Conservation (phyloP, 257 asterid species). For the Ballota nigra region DNA sequence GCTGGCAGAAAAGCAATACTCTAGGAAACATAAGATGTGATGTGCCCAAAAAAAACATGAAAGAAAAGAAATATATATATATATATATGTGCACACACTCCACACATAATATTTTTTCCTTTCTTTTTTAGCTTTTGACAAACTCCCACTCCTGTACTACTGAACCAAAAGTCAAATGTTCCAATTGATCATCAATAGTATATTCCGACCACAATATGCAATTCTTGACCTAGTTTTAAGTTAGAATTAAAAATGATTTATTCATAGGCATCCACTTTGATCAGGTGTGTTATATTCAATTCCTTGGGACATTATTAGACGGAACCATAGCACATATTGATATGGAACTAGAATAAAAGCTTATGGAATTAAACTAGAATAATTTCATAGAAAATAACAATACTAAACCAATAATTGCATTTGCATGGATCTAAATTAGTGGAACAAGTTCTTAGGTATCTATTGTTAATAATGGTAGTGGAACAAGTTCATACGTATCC, state of each 20-base stretch:
- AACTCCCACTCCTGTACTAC: not conserved
- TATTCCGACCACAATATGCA: conserved; percentile 9
- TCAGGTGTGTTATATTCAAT: conserved; percentile 1
- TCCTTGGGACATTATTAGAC: conserved; percentile 1
- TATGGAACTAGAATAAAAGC: not conserved
- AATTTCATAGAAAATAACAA: not conserved
- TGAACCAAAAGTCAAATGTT: conserved; percentile 5
- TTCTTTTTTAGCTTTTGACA: conserved; percentile 6
- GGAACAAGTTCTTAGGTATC: no score
- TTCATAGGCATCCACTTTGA: conserved; percentile 18
- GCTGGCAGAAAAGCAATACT: no score
- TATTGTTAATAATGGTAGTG: not conserved
- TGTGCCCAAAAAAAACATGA: no score
- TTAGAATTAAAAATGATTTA: conserved; percentile 5
- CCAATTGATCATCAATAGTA: not conserved
- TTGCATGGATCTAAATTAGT: not conserved
- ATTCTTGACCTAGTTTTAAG: conserved; percentile 6
- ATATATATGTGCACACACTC: no score
- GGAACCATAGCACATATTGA: not conserved
- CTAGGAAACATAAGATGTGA: no score
- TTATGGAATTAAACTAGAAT: not conserved
- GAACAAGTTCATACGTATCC: no score
- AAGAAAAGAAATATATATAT: no score
- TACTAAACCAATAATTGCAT: not conserved
- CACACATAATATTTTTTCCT: not conserved